Evolutionary conservation across 2,329 filamentous ascomycete genomes (phyloP), one percentile per base, ranked within the genome.

Genomic region (Ophiostoma populinum): DNA sequence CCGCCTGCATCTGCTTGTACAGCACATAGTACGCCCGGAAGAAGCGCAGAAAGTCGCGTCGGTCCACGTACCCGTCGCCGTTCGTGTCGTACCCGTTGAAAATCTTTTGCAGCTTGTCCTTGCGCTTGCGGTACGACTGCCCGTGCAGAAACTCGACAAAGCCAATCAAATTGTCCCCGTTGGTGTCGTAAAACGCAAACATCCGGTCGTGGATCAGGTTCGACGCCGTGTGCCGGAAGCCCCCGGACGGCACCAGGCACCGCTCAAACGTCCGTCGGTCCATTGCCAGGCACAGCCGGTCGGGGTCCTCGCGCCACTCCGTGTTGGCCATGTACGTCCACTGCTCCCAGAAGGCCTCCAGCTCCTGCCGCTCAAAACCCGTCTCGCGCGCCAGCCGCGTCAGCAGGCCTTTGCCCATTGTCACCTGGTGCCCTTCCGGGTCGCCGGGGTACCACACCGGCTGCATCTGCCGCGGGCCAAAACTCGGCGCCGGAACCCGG

Each of bases 281-380:
- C 62, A 95, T 92, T 22, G 85, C 90, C 46, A 87, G 65, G 37
- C 69, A 64, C 27, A 94, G 65, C 16, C 75, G 68, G 46, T 80
- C 75, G 0, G 83, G 80, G 50, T 95, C 87, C 13, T 78, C 70
- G 22, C 72, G 61, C 78, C 80, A 93, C 50, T 87, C 76, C 6
- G 76, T 77, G 45, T 80, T 87, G 27, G 87, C 87, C 55, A 94
- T 76, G 52, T 86, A 94, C 5, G 81, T 86, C 68, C 92, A 98
- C 50, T 95, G 87, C 49, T 95, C 87, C 77, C 86, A 95, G 27
- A 92, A 71, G 6, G 86, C 87, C 55, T 95, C 87, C 6, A 98
- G 62, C 53, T 92, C 83, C 2, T 83, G 78, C 19, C 79, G 70
- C 49, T 94, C 85, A 54, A 92, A 81, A 13, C 74, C 74, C 0